Conservation (phyloP, 2,329 filamentous ascomycete species). For the Botrytis byssoidea region DNA sequence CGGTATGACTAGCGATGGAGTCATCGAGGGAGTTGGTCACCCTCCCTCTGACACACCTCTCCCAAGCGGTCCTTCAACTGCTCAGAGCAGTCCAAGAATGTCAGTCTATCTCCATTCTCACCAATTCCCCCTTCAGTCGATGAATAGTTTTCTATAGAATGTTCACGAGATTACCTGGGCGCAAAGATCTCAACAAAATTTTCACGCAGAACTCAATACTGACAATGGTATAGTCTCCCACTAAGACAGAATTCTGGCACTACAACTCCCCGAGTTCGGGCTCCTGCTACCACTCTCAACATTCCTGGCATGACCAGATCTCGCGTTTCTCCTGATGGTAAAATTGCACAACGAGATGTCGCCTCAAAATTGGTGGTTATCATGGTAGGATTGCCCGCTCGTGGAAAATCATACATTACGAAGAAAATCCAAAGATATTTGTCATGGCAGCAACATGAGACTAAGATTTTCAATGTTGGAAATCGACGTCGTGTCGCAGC, state of each 20-base stretch:
- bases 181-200: conserved; percentile 3
- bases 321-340: conserved; percentile 90
- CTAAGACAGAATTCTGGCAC: conserved; percentile 71
- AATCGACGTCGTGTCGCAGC: conserved; percentile 81
- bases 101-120: conserved; percentile 26
- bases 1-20: conserved; percentile 21
- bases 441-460: conserved; percentile 96
- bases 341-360: conserved; percentile 90
- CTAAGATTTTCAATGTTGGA: conserved; percentile 95
- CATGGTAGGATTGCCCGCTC: conserved; percentile 94
- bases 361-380: conserved; percentile 96
- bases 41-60: conserved; percentile 30
- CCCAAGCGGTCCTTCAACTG: conserved; percentile 34
- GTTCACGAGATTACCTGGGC: neutral
- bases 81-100: conserved; percentile 38
- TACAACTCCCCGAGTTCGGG: conserved; percentile 73
- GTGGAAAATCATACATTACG: conserved; percentile 98
- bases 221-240: conserved; percentile 53
- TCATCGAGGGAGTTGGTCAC: conserved; percentile 22
- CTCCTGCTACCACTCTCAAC: conserved; percentile 90
- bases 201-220: neutral
- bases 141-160: neutral
- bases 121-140: too few species aligned
- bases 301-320: conserved; percentile 96
- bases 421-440: conserved; percentile 96